Percentiles rank a stretch among this genome's conserved stretches.
phyloP scores from a whole-genome alignment of 225 moss, liverwort and hornwort species.

The Asterella californica region DNA sequence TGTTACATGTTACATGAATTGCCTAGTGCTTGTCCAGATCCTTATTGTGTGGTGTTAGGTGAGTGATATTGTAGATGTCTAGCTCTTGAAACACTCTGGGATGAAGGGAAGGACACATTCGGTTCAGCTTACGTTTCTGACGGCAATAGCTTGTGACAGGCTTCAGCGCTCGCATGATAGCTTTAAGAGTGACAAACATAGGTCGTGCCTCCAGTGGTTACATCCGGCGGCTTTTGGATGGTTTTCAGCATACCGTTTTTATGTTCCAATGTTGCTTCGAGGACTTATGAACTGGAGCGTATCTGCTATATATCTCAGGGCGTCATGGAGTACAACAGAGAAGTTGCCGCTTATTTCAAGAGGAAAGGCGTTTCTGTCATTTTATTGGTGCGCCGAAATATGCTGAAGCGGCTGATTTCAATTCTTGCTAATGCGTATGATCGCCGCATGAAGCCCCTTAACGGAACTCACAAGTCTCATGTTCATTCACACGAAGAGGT shows the following conservation, averaged over 20 bases:
- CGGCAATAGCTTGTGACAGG: too few relatives aligned
- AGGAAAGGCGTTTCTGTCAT: conserved; percentile 51
- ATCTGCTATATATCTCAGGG: conserved; percentile 32
- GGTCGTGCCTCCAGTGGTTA: too few relatives aligned
- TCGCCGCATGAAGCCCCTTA: conserved; percentile 43
- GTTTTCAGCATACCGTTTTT: too few relatives aligned
- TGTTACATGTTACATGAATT: too few relatives aligned
- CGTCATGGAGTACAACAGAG: conserved; percentile 52
- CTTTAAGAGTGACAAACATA: too few relatives aligned
- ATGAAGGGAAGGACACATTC: not conserved
- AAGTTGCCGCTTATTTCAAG: conserved; percentile 49
- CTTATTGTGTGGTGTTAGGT: too few relatives aligned
- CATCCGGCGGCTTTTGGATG: too few relatives aligned
- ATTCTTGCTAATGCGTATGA: conserved; percentile 60
- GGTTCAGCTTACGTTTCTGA: not conserved
- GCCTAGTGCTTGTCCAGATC: too few relatives aligned
- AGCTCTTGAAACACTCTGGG: not conserved
- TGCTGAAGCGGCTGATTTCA: conserved; percentile 54
- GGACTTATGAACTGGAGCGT: not conserved
- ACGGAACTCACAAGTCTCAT: conserved; percentile 67
- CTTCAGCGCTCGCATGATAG: too few relatives aligned
- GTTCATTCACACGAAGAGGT: conserved; percentile 61
- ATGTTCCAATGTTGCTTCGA: too few relatives aligned
- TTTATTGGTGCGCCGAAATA: conserved; percentile 48
- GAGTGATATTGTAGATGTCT: not conserved